Conservation (phyloP, 148 eudicot genomes). For the Nepenthes gracilis region DNA sequence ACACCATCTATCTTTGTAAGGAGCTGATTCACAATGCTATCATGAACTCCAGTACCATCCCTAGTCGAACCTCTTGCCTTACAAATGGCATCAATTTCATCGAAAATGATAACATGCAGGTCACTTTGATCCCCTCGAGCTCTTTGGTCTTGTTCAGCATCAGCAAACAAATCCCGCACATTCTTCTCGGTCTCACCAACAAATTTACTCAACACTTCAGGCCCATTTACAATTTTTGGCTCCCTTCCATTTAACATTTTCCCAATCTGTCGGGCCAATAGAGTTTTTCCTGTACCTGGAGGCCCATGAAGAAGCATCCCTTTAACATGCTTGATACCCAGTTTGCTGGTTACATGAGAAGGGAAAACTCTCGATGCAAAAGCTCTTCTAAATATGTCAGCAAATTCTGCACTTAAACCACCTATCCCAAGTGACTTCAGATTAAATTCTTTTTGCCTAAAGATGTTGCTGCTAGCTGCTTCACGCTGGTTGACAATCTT, state of each 20-base stretch:
- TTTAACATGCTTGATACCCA: constrained; percentile 97
- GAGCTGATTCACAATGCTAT: constrained; percentile 95
- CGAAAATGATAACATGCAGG: constrained; percentile 95
- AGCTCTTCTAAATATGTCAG: constrained; percentile 97
- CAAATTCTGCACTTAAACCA: constrained; percentile 90
- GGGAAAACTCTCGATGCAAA: constrained; percentile 99
- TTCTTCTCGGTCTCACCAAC: constrained; percentile 99
- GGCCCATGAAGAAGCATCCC: constrained; percentile 99
- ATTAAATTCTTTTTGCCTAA: constrained; percentile 89
- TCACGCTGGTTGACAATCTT: constrained; percentile 92
- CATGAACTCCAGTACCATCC: constrained; percentile 99
- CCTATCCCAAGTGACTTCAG: constrained; percentile 87
- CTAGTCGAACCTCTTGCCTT: constrained; percentile 99
- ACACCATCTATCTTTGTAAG: constrained; percentile 99
- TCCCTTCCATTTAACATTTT: constrained; percentile 94
- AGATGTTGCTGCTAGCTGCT: constrained; percentile 90
- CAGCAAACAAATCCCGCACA: constrained; percentile 97
- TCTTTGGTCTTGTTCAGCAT: constrained; percentile 96
- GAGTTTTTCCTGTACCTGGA: constrained; percentile 98
- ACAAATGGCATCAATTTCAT: constrained; percentile 99
- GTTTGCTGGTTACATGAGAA: constrained; percentile 80
- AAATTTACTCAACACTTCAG: constrained; percentile 96
- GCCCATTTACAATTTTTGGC: constrained; percentile 99
- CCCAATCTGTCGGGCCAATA: constrained; percentile 98
- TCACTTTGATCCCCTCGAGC: constrained; percentile 95